Percentiles rank a stretch among this genome's conserved stretches.
Conservation (phyloP, 2,329 filamentous ascomycete genomes). For the Aureobasidium namibiae region DNA sequence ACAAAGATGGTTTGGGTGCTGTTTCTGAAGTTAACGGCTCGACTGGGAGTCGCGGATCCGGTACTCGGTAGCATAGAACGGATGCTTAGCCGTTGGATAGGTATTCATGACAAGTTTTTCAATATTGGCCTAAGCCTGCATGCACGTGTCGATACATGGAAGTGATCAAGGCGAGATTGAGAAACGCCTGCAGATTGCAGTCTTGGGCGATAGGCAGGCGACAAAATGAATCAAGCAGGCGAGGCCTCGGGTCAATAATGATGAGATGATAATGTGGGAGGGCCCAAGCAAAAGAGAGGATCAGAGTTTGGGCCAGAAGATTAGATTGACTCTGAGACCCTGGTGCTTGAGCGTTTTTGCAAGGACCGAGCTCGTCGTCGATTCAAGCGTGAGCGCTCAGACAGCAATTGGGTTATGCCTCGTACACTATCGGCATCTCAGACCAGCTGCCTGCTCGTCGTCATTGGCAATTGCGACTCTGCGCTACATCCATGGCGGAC, state of each 20-base stretch:
- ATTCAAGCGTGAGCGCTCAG: slow-evolving; percentile 1
- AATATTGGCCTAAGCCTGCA: neutral
- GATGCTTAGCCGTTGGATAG: slow-evolving; percentile 6
- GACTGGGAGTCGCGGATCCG: neutral
- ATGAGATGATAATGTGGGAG: too few species aligned
- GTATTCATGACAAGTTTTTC: neutral
- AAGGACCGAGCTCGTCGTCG: neutral
- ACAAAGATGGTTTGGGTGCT: neutral
- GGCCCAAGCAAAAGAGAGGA: neutral
- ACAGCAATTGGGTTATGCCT: neutral
- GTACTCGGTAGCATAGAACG: neutral
- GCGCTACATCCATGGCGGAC: neutral
- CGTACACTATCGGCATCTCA: slow-evolving; percentile 7
- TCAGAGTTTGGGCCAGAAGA: neutral
- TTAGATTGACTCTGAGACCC: slow-evolving; percentile 2
- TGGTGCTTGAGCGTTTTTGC: neutral
- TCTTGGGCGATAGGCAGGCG: neutral
- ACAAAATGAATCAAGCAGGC: neutral
- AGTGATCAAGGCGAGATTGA: neutral
- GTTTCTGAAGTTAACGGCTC: slow-evolving; percentile 8
- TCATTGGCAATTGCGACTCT: neutral
- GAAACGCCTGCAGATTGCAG: neutral
- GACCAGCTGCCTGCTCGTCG: slow-evolving; percentile 4
- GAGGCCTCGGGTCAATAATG: neutral
- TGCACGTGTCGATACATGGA: neutral